phyloP scores from a whole-genome alignment of 345 rosid species.

The Rhizophora mangle region DNA sequence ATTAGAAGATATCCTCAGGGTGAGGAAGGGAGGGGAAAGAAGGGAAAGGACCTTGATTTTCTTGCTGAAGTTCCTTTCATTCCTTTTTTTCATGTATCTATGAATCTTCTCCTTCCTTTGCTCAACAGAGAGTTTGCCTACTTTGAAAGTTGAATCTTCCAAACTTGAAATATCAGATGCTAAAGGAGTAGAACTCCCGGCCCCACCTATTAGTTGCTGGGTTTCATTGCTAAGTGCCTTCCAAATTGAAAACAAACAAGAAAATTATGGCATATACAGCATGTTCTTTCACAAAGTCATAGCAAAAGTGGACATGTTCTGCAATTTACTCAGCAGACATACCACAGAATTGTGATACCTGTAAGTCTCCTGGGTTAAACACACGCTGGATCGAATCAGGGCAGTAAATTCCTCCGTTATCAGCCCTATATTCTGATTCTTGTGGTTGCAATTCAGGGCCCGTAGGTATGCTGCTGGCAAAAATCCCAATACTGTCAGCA shows the following conservation, averaged over 20 bases:
- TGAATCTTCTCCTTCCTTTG: constrained; percentile 92
- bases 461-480: constrained; percentile 34
- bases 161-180: constrained; percentile 61
- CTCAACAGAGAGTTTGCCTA: constrained; percentile 74
- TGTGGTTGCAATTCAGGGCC: constrained; percentile 49
- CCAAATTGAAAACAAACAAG: background rate
- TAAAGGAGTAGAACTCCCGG: constrained; percentile 37
- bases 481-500: constrained; percentile 43
- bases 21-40: background rate
- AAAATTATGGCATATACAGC: background rate
- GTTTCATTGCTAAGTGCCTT: constrained; percentile 51
- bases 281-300: no score
- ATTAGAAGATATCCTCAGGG: background rate
- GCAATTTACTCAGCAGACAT: no score
- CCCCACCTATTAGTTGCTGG: constrained; percentile 42
- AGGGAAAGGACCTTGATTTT: constrained; percentile 71
- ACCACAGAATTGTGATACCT: constrained; percentile 41
- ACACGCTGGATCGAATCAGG: constrained; percentile 44
- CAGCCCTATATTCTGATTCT: constrained; percentile 58
- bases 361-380: constrained; percentile 53
- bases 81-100: constrained; percentile 91
- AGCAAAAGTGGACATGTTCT: no score
- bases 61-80: constrained; percentile 92
- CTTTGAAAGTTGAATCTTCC: constrained; percentile 68
- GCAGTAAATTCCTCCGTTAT: constrained; percentile 57